Percentiles rank a stretch among this genome's conserved stretches.
Evolutionary conservation across 192 early-diverging fungal genomes (phyloP).

Genomic region (Phycomyces nitens): DNA sequence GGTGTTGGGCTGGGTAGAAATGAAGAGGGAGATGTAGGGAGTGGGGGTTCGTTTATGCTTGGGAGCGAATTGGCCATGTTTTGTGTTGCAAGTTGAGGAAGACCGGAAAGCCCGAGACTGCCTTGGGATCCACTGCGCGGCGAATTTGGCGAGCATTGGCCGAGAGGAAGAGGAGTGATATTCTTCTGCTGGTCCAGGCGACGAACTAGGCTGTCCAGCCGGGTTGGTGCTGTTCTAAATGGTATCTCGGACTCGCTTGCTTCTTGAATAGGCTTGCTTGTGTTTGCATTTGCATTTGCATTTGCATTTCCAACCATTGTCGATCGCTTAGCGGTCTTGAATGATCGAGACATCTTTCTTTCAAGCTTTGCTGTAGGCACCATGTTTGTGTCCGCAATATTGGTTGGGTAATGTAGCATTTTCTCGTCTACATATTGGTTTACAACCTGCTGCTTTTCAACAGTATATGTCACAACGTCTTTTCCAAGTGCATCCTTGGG

Average conservation of each 20-base stretch:
- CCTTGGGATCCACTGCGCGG: constrained; percentile 3
- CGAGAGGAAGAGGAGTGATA: neutral
- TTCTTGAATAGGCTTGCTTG: neutral
- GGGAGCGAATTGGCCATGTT: neutral
- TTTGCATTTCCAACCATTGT: constrained; percentile 22
- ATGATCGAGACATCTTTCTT: constrained; percentile 24
- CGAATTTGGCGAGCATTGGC: neutral
- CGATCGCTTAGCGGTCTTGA: constrained; percentile 23
- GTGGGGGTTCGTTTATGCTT: neutral
- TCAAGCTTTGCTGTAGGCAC: constrained; percentile 9
- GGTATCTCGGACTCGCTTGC: neutral
- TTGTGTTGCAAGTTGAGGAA: constrained; percentile 14
- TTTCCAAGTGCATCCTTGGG: neutral
- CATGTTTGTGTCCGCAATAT: constrained; percentile 15
- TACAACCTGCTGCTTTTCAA: constrained; percentile 8
- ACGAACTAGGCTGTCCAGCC: constrained; percentile 19
- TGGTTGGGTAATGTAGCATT: constrained; percentile 7
- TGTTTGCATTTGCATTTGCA: neutral
- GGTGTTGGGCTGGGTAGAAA: neutral
- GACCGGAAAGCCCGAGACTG: constrained; percentile 11
- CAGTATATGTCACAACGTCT: neutral
- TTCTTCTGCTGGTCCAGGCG: constrained; percentile 20
- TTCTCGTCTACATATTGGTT: constrained; percentile 13
- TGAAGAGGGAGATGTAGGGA: neutral
- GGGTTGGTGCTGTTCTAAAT: constrained; percentile 9